Percentiles rank a stretch among this genome's conserved stretches.
These are phyloP conservation scores for Dendrobium nobile DNA, from an alignment of 106 monocot species.

Conservation along the genomic window DNA sequence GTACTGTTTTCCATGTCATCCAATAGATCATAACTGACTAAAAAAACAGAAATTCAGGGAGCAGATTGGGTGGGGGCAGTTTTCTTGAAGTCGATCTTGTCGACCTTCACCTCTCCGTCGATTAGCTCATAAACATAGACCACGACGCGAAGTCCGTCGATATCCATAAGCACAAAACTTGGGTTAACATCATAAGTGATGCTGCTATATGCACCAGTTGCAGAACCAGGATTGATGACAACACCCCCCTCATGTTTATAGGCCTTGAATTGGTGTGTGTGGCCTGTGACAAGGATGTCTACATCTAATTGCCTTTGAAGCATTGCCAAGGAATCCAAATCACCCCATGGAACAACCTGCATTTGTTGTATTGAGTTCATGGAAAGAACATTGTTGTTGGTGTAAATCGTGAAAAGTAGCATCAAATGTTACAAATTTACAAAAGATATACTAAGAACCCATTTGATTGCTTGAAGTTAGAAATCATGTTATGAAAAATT, in stretches of 20 bases:
- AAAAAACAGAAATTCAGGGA: not conserved
- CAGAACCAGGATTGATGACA: constrained; percentile 93
- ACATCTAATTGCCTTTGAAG: constrained; percentile 92
- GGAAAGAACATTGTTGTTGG: not conserved
- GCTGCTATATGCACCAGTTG: constrained; percentile 92
- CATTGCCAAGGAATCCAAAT: constrained; percentile 89
- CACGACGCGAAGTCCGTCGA: constrained; percentile 81
- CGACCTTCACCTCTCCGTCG: constrained; percentile 94
- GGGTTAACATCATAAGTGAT: constrained; percentile 93
- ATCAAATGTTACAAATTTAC: too few relatives aligned
- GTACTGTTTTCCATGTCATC: too few relatives aligned
- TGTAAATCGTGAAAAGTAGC: too few relatives aligned
- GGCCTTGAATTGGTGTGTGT: constrained; percentile 97
- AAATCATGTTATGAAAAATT: too few relatives aligned
- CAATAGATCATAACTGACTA: not conserved
- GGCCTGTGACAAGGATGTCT: constrained; percentile 85
- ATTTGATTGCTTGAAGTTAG: too few relatives aligned
- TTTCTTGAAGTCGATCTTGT: constrained; percentile 98
- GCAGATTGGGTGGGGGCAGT: constrained; percentile 22
- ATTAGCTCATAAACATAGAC: constrained; percentile 96
- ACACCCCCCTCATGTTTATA: constrained; percentile 99
- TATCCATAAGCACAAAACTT: constrained; percentile 95
- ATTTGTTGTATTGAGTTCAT: not conserved
- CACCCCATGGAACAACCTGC: constrained; percentile 85
- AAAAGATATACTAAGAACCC: too few relatives aligned